A percentile compares a stretch with the other conserved stretches of the same genome.
Conservation (phyloP, 306 rosid genomes). For the Myrica gale region DNA sequence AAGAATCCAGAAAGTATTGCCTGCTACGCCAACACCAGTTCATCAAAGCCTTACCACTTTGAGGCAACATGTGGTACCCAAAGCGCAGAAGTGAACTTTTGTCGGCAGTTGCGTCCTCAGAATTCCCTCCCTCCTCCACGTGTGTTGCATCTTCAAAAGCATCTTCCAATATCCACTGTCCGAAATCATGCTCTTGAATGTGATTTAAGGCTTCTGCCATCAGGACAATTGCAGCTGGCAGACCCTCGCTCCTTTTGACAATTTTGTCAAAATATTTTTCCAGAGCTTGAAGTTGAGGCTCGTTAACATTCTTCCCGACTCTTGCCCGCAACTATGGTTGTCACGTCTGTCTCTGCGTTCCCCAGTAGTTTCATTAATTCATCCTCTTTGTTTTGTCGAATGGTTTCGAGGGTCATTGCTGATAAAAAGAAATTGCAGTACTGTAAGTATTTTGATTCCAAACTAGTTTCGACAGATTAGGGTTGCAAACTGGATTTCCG, state of each 20-base stretch:
- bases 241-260: not conserved
- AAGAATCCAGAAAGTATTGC: conserved; percentile 9
- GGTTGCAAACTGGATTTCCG: no score
- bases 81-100: conserved; percentile 7
- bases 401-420: no score
- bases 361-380: no score
- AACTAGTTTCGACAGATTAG: no score
- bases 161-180: not conserved
- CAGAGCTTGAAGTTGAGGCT: no score
- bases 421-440: no score
- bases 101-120: not conserved
- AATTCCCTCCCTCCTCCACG: no score
- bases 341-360: no score
- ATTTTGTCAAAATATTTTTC: not conserved
- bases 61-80: conserved; percentile 21
- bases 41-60: not conserved
- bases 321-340: not conserved
- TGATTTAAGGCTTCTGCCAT: conserved; percentile 21
- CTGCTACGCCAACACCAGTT: conserved; percentile 32
- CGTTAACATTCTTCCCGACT: not conserved
- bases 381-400: no score
- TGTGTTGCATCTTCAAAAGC: conserved; percentile 20
- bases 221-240: conserved; percentile 11
- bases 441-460: no score
- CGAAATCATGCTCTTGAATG: not conserved